Base-by-base conservation (phyloP, 2,329 filamentous ascomycete species). In the Penicillium crustosum region DNA sequence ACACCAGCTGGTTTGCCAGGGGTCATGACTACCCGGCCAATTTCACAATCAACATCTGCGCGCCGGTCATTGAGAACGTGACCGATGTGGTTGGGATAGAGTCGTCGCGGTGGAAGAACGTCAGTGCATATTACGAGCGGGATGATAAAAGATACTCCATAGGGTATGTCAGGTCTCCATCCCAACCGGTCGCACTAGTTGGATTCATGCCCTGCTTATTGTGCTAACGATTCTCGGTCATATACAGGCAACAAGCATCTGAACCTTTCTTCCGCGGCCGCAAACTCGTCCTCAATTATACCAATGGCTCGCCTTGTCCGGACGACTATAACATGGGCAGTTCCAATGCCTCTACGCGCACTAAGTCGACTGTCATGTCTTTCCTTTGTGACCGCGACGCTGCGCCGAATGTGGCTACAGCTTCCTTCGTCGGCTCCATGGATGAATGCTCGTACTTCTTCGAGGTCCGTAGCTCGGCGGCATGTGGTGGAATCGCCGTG, bases 371-470 rank as follows among this genome's bases (percentile, higher is more conserved):
- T 13, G 87, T 93, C 58, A 91, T 99, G 75, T 94, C 92, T 25
- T 93, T 97, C 73, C 88, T 94, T 64, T 99, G 94, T 80, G 93
- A 97, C 72, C 86, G 86, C 61, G 92, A 97, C 67, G 86, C 90
- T 1, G 80, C 88, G 2, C 83, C 82, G 31, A 84, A 85, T 5
- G 82, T 84, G 41, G 88, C 92, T 4, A 83, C 84, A 5, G 81
- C 94, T 38, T 91, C 90, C 21, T 99, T 96, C 73, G 88, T 97
- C 58, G 91, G 90, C 58, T 89, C 93, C 60, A 88, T 90, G 41
- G 93, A 97, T 71, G 89, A 95, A 59, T 99, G 94, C 81, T 86
- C 91, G 31, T 99, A 97, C 77, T 90, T 96, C 76, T 99, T 99
- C 78, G 93, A 97, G 74, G 88, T 93, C 49, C 89, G 93, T 63